phyloP scores from a whole-genome alignment of 495 filamentous ascomycete species.

The Aspergillus nidulans region DNA sequence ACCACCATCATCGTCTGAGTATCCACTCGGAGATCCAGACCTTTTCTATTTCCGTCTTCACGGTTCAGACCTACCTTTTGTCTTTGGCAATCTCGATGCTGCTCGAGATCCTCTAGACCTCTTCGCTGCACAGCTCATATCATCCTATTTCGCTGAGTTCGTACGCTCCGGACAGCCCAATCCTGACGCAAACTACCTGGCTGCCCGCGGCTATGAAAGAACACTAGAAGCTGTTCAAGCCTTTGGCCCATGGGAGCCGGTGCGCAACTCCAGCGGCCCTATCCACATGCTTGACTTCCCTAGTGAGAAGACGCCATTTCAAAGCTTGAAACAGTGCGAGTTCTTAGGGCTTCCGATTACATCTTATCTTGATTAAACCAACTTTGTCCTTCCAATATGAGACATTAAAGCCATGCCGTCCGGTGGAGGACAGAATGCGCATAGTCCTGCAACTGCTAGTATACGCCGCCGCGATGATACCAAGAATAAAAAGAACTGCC shows the following conservation, averaged over 20 bases:
- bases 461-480: no score
- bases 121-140: slow-evolving; percentile 22
- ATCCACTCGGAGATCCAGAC: slow-evolving; percentile 34
- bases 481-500: no score
- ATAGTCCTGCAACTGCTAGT: no score
- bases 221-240: slow-evolving; percentile 19
- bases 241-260: slow-evolving; percentile 11
- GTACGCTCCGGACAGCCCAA: slow-evolving; percentile 27
- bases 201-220: slow-evolving; percentile 28
- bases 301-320: slow-evolving; percentile 18
- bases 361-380: slow-evolving; percentile 16
- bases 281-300: slow-evolving; percentile 34
- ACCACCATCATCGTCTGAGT: slow-evolving; percentile 23
- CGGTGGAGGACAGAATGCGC: no score
- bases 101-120: slow-evolving; percentile 24
- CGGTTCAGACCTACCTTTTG: slow-evolving; percentile 22
- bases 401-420: no score
- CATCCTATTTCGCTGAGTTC: slow-evolving; percentile 31
- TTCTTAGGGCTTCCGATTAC: slow-evolving; percentile 31
- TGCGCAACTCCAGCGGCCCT: slow-evolving; percentile 17
- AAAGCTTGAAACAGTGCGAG: slow-evolving; percentile 33
- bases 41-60: slow-evolving; percentile 26
- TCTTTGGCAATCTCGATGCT: slow-evolving; percentile 25
- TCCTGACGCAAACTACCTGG: slow-evolving; percentile 23
- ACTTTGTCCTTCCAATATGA: not conserved